Conservation (phyloP, 306 rosid genomes). For the Ormosia semicastrata region DNA sequence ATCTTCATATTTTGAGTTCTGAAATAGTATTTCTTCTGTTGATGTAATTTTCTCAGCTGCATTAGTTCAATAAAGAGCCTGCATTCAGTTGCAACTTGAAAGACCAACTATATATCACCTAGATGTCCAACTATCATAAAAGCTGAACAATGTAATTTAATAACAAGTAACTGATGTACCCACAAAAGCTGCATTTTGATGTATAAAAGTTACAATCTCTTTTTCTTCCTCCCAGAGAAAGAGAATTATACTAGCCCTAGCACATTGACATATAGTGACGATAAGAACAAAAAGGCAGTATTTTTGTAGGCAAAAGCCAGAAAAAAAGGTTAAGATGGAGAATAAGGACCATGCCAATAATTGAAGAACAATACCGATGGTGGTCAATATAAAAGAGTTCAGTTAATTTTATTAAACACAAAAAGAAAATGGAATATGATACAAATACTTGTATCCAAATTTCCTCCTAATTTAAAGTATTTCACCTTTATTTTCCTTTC, state of each 20-base stretch:
- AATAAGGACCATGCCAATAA: conserved; percentile 2
- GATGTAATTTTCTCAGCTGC: not conserved
- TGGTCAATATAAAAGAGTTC: not conserved
- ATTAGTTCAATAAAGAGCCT: not conserved
- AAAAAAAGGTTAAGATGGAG: not conserved
- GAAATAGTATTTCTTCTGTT: not conserved
- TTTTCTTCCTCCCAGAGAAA: conserved; percentile 17
- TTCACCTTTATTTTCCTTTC: conserved; percentile 14
- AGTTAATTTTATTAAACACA: not conserved
- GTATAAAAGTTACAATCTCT: conserved; percentile 1
- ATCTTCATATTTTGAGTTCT: conserved; percentile 7
- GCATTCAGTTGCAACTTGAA: conserved; percentile 9
- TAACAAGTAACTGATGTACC: not conserved
- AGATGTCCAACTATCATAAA: conserved; percentile 1
- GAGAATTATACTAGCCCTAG: not conserved
- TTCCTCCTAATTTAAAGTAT: not conserved
- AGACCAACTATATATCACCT: not conserved
- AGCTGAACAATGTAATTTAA: conserved; percentile 3
- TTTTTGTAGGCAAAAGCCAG: not conserved
- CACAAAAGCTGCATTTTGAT: conserved; percentile 24
- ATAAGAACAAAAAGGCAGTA: not conserved
- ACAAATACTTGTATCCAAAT: not conserved
- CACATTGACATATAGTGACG: not conserved
- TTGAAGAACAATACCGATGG: not conserved
- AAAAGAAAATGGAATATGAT: conserved; percentile 9